These are phyloP conservation scores for Aulographum hederae DNA, from an alignment of 2,329 filamentous ascomycete species.

Conservation along the genomic window DNA sequence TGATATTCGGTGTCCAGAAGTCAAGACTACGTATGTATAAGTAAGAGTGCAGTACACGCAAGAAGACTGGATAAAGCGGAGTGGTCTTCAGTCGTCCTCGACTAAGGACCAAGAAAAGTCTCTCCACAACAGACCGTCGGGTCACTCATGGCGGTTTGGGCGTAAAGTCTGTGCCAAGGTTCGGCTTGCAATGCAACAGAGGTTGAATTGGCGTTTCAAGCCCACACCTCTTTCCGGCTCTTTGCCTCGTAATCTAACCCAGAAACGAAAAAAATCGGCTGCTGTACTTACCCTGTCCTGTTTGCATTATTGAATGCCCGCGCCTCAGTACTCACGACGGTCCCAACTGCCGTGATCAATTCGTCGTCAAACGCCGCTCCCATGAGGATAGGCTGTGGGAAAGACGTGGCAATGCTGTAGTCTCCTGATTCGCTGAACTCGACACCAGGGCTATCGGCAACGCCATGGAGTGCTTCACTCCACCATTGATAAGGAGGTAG, in stretches of 20 bases:
- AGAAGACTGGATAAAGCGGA: background rate
- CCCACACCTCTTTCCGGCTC: too few relatives aligned
- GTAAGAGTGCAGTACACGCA: background rate
- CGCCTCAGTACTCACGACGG: constrained; percentile 39
- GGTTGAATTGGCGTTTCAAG: too few relatives aligned
- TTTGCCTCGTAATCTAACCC: too few relatives aligned
- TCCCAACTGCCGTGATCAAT: constrained; percentile 37
- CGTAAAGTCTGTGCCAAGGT: too few relatives aligned
- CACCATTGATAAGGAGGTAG: constrained; percentile 42
- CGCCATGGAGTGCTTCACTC: constrained; percentile 44
- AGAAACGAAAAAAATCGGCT: background rate
- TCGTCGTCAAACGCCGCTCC: constrained; percentile 46
- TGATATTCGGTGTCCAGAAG: constrained; percentile 51
- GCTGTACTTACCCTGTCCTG: constrained; percentile 17
- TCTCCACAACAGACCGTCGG: too few relatives aligned
- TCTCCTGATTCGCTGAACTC: constrained; percentile 32
- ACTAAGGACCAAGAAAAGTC: too few relatives aligned
- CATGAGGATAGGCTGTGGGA: constrained; percentile 44
- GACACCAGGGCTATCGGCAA: constrained; percentile 35
- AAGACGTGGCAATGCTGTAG: constrained; percentile 44
- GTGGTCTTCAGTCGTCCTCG: too few relatives aligned
- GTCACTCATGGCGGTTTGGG: too few relatives aligned
- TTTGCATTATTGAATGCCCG: constrained; percentile 46
- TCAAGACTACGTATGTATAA: constrained; percentile 12
- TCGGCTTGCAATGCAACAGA: too few relatives aligned